Percentiles rank a stretch among this genome's conserved stretches.
phyloP scores from a whole-genome alignment of 768 basidiomycete genomes.

The Dioszegia crocea region DNA sequence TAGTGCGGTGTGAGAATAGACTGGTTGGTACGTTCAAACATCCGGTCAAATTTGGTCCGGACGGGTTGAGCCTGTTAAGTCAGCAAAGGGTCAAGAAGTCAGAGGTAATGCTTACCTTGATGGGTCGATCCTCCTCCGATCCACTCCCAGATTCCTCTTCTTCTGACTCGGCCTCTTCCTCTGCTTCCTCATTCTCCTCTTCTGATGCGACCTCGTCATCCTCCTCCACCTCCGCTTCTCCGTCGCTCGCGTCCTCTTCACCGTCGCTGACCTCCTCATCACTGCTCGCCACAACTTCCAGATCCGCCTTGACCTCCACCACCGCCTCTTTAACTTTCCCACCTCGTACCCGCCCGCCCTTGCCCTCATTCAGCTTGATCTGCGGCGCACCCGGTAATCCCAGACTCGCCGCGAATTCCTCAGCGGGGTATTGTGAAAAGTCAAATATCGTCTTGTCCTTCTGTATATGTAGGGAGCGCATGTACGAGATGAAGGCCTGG shows the following conservation, averaged over 20 bases:
- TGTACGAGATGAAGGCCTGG: slow-evolving; percentile 91
- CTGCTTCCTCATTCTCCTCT: slow-evolving; percentile 15
- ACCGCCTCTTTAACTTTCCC: slow-evolving; percentile 20
- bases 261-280: slow-evolving; percentile 15
- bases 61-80: slow-evolving; percentile 22
- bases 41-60: slow-evolving; percentile 92
- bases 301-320: slow-evolving; percentile 12
- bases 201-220: slow-evolving; percentile 9
- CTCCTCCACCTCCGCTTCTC: slow-evolving; percentile 13
- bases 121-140: not conserved
- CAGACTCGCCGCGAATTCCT: slow-evolving; percentile 79
- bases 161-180: slow-evolving; percentile 13
- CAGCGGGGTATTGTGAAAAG: slow-evolving; percentile 70
- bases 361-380: slow-evolving; percentile 72
- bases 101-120: not conserved
- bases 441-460: slow-evolving; percentile 93
- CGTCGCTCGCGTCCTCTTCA: slow-evolving; percentile 17
- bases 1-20: slow-evolving; percentile 87
- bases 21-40: slow-evolving; percentile 96
- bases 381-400: slow-evolving; percentile 93
- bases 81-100: slow-evolving; percentile 1
- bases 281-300: slow-evolving; percentile 11
- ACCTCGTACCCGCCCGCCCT: slow-evolving; percentile 62
- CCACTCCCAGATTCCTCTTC: slow-evolving; percentile 9
- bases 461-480: slow-evolving; percentile 86